Evolutionary conservation across 371 early-diverging fungal species (phyloP), one percentile per base, ranked within the genome.

Genomic region (Synchytrium microbalum): DNA sequence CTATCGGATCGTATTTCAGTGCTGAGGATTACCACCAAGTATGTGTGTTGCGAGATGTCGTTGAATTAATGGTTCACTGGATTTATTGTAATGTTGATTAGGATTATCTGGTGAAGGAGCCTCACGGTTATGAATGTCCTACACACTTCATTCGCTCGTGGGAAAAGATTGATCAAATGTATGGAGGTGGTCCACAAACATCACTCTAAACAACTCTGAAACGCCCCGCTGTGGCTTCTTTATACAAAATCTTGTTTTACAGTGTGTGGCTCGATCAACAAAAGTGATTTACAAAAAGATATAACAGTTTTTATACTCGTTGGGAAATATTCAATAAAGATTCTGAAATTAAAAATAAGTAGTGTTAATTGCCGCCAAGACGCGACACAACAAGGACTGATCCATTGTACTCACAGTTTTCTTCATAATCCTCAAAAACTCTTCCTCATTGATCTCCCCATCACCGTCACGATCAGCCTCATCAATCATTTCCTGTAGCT

Each of bases 11-110:
- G n/a, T 96, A 90, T 74, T 93, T 81, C 67, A 82, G 87, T 60
- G 98, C 92, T 19, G 96, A 97, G 71, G 85, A 78, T 0, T 92
- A 93, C 72, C 98, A 96, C 67, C 80, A 80, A 53, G 68, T 33
- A 51, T 26, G 23, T 5, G 13, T 16, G 26, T 24, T 19, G 25
- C 0, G 25, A n/a, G 8, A 26, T 3, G 3, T 46, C 3, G 8
- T 8, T 8, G 2, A 24, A 14, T 26, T 2, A 59, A 72, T 72
- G 3, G 77, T 80, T 2, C 86, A 86, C 0, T 71, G 70, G 10
- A 65, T 64, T 10, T 92, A 85, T 69, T 89, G 79, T 63, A 80
- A 84, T 57, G 92, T 91, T 19, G 91, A 92, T 67, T 63, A 71
- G 61, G 72, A 79, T 64, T 94, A 95, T 60, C 71, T 95, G 61